Evolutionary conservation across 768 basidiomycete species (phyloP), one percentile per base, ranked within the genome.

Genomic region (Podaxis sp.): DNA sequence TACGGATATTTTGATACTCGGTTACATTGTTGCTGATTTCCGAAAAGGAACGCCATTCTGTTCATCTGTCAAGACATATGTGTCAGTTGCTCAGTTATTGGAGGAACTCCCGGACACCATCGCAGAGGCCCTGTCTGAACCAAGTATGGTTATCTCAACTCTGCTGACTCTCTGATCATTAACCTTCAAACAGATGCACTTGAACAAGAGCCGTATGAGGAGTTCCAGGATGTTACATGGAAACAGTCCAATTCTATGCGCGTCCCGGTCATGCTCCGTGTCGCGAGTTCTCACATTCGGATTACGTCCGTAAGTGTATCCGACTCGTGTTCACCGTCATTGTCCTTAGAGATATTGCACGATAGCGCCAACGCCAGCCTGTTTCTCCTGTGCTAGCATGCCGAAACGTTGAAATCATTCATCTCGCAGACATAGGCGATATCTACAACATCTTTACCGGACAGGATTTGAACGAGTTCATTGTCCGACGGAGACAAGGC

Each of bases 381-480:
- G 84, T 7, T 49, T 89, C 88, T 3, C 83, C 89, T 1, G 76
- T 79, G 0, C 74, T 93, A 55, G 81, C 86, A 9, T 90, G 91
- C 74, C 86, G 86, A 75, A 86, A 90, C 2, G 90, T 89, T 0
- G 94, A 97, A 68, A 85, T 96, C 58, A 87, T 96, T 58, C 82
- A 85, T 5, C 74, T 95, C 25, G 75, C 82, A 3, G 94, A 96
- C 63, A 83, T 97, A 65, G 93, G 92, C 74, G 94, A 97, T 67
- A 84, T 93, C 1, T 91, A 93, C 74, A 90, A 90, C 50, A 86
- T 94, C 22, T 85, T 87, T 2, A 90, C 87, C 15, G 90, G 90
- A 6, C 83, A 86, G 15, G 91, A 94, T 61, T 72, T 74, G 22
- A 78, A 88, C 59, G 91, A 94, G 69, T 94, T 95, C 68, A 89